Base-by-base conservation (phyloP, 257 asterid species). In the Lavandula angustifolia region DNA sequence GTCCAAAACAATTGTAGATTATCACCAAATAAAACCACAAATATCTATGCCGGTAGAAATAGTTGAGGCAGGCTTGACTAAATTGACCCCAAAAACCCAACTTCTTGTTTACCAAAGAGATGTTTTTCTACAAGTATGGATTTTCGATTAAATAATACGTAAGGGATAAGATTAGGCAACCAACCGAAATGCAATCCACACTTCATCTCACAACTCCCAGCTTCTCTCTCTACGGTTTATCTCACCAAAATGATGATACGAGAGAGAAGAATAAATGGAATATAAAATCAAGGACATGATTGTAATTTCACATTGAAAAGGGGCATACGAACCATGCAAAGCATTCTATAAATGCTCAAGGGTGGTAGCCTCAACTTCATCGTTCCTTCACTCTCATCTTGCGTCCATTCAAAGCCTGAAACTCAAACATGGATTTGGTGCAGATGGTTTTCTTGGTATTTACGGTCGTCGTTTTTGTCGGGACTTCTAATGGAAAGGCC, bases 41-140 rank as follows among this genome's bases (percentile, higher is more conserved):
- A 22, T 1, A 22, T 22, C 54, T 31, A 70, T 9, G 49, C 22
- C 9, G 27, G 63, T 33, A 63, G 22, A 68, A 55, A 63, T 60
- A 78, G 85, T 73, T 82, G 84, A 76, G 83, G 71, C 79, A 80
- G 86, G 89, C 85, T 74, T 78, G 81, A 80, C 82, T 35, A 72
- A 10, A 5, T 57, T 33, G 71, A 71, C 49, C 49, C 35, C 53
- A 22, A 47, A 71, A 52, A n/a, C 48, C 41, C 42, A 11, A 48
- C 32, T 69, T 76, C 59, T 56, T 60, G 80, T 75, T 73, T 71
- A 75, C 77, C 82, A 53, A 73, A 75, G 64, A 12, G 5, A 3
- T 11, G 18, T 35, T 66, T 11, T 32, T 58, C 34, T n/a, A 6
- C 68, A 66, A 67, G 77, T 73, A 59, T 11, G 55, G n/a, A 5